phyloP scores from a whole-genome alignment of 1,284 basidiomycete species.

The Tilletia setariae region DNA sequence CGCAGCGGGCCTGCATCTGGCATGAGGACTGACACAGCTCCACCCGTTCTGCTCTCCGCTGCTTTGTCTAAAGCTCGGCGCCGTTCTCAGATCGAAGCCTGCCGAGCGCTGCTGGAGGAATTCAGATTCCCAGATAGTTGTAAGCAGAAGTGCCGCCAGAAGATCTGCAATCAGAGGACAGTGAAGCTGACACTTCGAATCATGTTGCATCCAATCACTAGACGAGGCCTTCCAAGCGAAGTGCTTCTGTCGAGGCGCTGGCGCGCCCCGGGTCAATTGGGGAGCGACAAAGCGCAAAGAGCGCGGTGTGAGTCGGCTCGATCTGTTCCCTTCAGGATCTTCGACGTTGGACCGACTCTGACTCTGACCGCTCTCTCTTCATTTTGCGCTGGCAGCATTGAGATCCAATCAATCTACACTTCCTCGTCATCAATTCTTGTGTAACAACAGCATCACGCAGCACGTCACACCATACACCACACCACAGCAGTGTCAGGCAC shows the following conservation, averaged over 20 bases:
- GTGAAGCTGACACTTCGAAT: background rate
- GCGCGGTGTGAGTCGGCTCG: background rate
- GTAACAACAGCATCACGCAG: background rate
- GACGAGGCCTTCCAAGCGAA: background rate
- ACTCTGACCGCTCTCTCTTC: constrained; percentile 5
- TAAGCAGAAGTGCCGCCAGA: background rate
- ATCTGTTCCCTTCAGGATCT: background rate
- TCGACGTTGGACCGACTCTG: background rate
- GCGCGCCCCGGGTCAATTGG: background rate
- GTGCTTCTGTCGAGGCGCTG: background rate
- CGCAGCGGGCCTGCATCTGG: too few species aligned
- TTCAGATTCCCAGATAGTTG: background rate
- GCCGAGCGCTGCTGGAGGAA: background rate
- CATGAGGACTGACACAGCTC: background rate
- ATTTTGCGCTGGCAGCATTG: background rate
- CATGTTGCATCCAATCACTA: background rate
- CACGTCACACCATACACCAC: background rate
- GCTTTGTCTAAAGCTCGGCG: background rate
- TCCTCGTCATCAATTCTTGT: background rate
- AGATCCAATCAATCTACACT: background rate
- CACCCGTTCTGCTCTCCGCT: background rate
- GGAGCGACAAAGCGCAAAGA: constrained; percentile 1
- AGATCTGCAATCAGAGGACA: background rate
- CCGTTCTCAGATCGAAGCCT: constrained; percentile 3
- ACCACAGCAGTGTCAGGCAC: too few species aligned